Percentiles rank a stretch among this genome's conserved stretches.
Evolutionary conservation across 768 basidiomycete genomes (phyloP).

Genomic region (Tephrocybe sp.): DNA sequence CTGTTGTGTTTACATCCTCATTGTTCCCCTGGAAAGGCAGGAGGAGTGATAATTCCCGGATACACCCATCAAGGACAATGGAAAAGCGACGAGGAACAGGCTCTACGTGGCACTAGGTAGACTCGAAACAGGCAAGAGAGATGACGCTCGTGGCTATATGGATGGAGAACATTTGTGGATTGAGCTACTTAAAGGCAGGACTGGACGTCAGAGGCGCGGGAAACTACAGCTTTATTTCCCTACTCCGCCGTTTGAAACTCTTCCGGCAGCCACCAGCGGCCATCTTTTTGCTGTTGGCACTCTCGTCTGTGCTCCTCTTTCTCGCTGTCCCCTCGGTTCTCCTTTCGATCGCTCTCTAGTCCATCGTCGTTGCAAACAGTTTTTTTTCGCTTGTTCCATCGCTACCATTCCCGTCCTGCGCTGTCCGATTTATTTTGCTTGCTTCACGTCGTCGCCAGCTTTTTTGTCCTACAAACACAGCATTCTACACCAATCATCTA

Average conservation of each 20-base stretch:
- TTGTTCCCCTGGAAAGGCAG: constrained; percentile 30
- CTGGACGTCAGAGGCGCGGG: constrained; percentile 32
- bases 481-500: constrained; percentile 7
- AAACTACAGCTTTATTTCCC: constrained; percentile 27
- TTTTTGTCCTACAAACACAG: constrained; percentile 18
- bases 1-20: constrained; percentile 16
- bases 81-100: constrained; percentile 1
- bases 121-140: not conserved
- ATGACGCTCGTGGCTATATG: not conserved
- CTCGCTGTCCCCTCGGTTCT: constrained; percentile 37
- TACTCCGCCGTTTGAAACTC: constrained; percentile 41
- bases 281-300: constrained; percentile 13
- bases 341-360: constrained; percentile 37
- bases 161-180: constrained; percentile 8
- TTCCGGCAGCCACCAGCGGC: constrained; percentile 14
- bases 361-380: constrained; percentile 36
- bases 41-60: constrained; percentile 4
- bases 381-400: constrained; percentile 33
- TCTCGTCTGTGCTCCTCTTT: constrained; percentile 13
- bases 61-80: constrained; percentile 23
- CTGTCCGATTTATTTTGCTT: constrained; percentile 20
- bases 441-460: constrained; percentile 17
- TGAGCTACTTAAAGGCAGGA: constrained; percentile 15
- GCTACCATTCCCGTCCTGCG: constrained; percentile 20
- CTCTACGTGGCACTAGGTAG: not conserved